phyloP scores from a whole-genome alignment of 176 grass and related monocot genomes.

The Panicum miliaceum region DNA sequence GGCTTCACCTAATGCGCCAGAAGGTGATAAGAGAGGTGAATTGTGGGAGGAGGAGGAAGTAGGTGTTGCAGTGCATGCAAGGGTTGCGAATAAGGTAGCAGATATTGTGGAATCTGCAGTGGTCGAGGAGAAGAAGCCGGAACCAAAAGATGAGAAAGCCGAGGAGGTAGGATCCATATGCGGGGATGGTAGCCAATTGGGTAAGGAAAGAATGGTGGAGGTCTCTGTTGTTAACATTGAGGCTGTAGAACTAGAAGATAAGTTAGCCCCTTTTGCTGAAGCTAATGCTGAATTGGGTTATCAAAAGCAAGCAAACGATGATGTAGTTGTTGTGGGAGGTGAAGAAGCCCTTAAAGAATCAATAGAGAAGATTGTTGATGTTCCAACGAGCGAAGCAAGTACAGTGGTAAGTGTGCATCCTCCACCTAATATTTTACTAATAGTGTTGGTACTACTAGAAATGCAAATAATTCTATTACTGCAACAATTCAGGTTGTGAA shows the following conservation, averaged over 20 bases:
- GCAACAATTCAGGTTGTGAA: conserved; percentile 25
- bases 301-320: conserved; percentile 1
- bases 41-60: conserved; percentile 5
- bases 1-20: neutral
- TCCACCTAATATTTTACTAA: conserved; percentile 29
- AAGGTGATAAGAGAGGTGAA: conserved; percentile 28
- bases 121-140: neutral
- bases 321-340: neutral
- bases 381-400: neutral
- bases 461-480: conserved; percentile 30
- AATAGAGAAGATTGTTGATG: conserved; percentile 29
- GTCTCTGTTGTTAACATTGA: neutral
- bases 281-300: conserved; percentile 36
- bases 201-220: conserved; percentile 2
- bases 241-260: neutral
- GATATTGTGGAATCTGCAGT: neutral
- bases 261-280: conserved; percentile 13
- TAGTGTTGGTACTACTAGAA: conserved; percentile 18
- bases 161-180: conserved; percentile 16
- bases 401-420: conserved; percentile 42
- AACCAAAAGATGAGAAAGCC: neutral
- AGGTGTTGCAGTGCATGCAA: neutral
- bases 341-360: conserved; percentile 13
- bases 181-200: conserved; percentile 17
- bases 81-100: conserved; percentile 12